Percentiles rank a stretch among this genome's conserved stretches.
Conservation (phyloP, 257 asterid species). For the Lithospermum erythrorhizon region DNA sequence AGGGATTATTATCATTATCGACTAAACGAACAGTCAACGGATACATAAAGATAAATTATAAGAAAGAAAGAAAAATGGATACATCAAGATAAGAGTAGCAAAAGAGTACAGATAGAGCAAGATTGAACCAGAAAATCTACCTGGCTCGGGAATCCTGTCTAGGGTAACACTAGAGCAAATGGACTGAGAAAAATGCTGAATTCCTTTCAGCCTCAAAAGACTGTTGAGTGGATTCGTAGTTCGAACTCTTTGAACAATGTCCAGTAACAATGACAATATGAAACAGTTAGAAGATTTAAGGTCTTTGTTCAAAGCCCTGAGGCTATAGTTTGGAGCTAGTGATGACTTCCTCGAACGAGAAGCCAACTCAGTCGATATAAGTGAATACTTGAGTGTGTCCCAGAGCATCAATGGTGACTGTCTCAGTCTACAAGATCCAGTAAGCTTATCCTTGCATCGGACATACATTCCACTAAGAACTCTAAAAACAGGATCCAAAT, state of each 20-base stretch:
- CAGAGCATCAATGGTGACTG: conserved; percentile 53
- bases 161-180: conserved; percentile 33
- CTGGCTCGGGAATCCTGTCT: conserved; percentile 24
- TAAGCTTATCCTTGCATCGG: conserved; percentile 54
- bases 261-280: conserved; percentile 64
- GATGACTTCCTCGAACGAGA: conserved; percentile 65
- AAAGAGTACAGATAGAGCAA: too few species aligned
- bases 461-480: conserved; percentile 62
- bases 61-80: too few species aligned
- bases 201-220: conserved; percentile 58
- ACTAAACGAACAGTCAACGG: too few species aligned
- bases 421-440: conserved; percentile 58
- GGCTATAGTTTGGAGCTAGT: conserved; percentile 53
- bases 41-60: too few species aligned
- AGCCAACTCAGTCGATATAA: conserved; percentile 73
- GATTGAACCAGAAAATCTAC: conserved; percentile 20
- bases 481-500: conserved; percentile 50
- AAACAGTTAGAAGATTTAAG: conserved; percentile 79
- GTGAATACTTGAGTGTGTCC: conserved; percentile 84
- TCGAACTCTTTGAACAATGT: conserved; percentile 48
- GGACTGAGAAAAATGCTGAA: conserved; percentile 67
- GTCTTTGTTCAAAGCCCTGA: conserved; percentile 51
- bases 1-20: too few species aligned
- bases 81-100: too few species aligned
- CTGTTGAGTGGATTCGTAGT: conserved; percentile 33